phyloP scores from a whole-genome alignment of 2,329 filamentous ascomycete species.

The Diaporthe amygdali region DNA sequence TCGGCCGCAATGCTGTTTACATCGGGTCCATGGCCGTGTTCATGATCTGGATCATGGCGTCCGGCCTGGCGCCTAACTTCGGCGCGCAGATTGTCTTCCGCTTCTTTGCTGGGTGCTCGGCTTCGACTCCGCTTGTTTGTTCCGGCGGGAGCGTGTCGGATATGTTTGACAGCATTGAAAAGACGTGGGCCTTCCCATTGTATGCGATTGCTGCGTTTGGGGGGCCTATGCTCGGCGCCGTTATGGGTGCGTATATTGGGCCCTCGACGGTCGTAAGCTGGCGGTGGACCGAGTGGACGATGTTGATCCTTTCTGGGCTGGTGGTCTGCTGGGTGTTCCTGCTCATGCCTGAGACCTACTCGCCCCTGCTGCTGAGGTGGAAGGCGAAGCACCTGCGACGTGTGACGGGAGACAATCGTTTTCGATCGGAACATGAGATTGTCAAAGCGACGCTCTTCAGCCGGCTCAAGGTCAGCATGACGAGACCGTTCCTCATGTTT shows the following conservation, averaged over 20 bases:
- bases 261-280: constrained; percentile 58
- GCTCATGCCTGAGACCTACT: constrained; percentile 72
- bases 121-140: constrained; percentile 48
- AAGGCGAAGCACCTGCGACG: constrained; percentile 65
- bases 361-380: constrained; percentile 56
- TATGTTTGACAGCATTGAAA: constrained; percentile 40
- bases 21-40: constrained; percentile 44
- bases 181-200: constrained; percentile 45
- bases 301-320: constrained; percentile 66
- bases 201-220: constrained; percentile 50
- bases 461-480: constrained; percentile 48
- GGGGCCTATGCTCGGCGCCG: constrained; percentile 46
- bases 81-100: constrained; percentile 50
- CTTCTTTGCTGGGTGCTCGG: constrained; percentile 52
- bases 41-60: constrained; percentile 50
- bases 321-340: constrained; percentile 61
- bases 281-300: constrained; percentile 69
- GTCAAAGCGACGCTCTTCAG: constrained; percentile 57
- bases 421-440: constrained; percentile 68
- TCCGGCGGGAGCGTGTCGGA: constrained; percentile 50
- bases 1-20: constrained; percentile 47
- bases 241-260: constrained; percentile 68
- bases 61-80: constrained; percentile 48
- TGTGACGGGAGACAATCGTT: constrained; percentile 66
- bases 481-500: constrained; percentile 45